phyloP scores from a whole-genome alignment of 2,329 filamentous ascomycete species.

The Xylariaceae sp. region DNA sequence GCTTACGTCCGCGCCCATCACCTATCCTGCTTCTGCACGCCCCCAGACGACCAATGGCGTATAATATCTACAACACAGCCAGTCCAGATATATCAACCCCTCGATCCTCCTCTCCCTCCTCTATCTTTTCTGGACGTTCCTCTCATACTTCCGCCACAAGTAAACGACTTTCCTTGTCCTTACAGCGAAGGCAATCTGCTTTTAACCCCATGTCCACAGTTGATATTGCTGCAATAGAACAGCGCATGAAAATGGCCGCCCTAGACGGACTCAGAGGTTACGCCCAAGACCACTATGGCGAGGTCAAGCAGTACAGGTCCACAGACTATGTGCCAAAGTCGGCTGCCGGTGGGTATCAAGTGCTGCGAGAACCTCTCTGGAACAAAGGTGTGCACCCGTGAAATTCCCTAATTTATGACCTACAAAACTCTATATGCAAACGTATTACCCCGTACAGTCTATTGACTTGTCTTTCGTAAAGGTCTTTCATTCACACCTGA shows the following conservation, averaged over 20 bases:
- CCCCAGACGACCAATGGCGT: conserved; percentile 49
- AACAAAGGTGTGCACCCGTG: conserved; percentile 62
- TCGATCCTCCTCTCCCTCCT: conserved; percentile 59
- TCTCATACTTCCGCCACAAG: conserved; percentile 58
- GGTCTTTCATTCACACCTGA: conserved; percentile 69
- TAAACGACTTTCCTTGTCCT: conserved; percentile 57
- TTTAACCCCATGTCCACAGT: conserved; percentile 63
- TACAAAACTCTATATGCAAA: conserved; percentile 4
- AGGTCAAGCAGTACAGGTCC: conserved; percentile 58
- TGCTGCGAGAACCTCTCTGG: conserved; percentile 67
- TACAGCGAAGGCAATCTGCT: conserved; percentile 56
- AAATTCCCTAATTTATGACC: conserved; percentile 20
- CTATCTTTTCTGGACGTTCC: conserved; percentile 53
- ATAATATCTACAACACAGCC: conserved; percentile 53
- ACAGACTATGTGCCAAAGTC: conserved; percentile 61
- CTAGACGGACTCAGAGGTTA: conserved; percentile 68
- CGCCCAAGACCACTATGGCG: conserved; percentile 59
- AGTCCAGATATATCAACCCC: conserved; percentile 61
- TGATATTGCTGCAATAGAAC: conserved; percentile 62
- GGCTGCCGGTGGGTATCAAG: conserved; percentile 64
- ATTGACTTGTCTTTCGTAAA: conserved; percentile 39
- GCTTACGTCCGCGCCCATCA: conserved; percentile 27
- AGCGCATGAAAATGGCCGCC: conserved; percentile 64
- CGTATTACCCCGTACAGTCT: background rate
- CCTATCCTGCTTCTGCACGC: conserved; percentile 31